phyloP scores from a whole-genome alignment of 1,284 basidiomycete species.

The Trichosporon asahii region DNA sequence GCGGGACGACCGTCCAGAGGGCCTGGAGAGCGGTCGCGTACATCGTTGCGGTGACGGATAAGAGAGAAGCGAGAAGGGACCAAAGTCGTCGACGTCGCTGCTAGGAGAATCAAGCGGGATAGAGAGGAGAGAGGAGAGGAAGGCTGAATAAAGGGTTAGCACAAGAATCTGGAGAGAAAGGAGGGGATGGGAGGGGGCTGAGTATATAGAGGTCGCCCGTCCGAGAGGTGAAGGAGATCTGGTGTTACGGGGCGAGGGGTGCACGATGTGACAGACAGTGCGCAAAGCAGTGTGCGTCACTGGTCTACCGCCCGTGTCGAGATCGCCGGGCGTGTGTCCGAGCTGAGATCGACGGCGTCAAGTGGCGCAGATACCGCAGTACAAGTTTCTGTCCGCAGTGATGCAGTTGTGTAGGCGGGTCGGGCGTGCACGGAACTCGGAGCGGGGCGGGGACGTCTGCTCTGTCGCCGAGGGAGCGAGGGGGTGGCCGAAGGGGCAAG shows the following conservation, averaged over 20 bases:
- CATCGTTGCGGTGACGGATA: not conserved
- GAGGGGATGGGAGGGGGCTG: not conserved
- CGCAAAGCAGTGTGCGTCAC: not conserved
- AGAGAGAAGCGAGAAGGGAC: not conserved
- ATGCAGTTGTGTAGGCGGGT: not conserved
- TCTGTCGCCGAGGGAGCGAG: not conserved
- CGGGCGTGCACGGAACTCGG: no score
- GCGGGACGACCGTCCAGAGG: slow-evolving; percentile 19
- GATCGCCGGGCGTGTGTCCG: not conserved
- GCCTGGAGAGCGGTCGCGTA: slow-evolving; percentile 8
- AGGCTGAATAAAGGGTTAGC: not conserved
- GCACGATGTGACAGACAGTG: not conserved
- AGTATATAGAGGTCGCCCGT: not conserved
- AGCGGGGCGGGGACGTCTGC: not conserved
- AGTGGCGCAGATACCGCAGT: not conserved
- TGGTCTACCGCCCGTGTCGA: not conserved
- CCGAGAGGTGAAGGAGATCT: not conserved
- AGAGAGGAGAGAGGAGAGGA: not conserved
- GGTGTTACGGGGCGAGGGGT: not conserved
- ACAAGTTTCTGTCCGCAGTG: not conserved
- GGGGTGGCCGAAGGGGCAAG: not conserved
- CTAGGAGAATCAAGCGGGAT: not conserved
- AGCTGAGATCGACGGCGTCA: not conserved
- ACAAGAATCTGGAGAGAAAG: not conserved
- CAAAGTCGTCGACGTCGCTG: not conserved